These are phyloP conservation scores for Puccinia brachypodii DNA, from an alignment of 1,284 basidiomycete genomes.

Conservation along the genomic window DNA sequence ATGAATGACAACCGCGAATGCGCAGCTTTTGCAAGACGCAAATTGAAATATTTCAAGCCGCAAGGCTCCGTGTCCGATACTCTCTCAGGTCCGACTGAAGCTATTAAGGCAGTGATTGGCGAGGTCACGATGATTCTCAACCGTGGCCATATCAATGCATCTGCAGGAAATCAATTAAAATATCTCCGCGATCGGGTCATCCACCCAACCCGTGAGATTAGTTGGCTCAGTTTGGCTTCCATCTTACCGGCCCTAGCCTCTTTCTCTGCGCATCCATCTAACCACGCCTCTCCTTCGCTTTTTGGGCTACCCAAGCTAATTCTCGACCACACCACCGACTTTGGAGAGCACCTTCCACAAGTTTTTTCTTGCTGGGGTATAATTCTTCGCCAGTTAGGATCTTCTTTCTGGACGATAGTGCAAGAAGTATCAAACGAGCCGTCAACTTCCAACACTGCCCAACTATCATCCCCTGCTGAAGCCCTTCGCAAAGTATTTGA, in stretches of 20 bases:
- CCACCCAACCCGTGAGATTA: conserved; percentile 32
- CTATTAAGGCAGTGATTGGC: conserved; percentile 7
- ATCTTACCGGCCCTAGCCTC: conserved; percentile 24
- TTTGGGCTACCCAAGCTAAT: conserved; percentile 25
- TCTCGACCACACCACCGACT: conserved; percentile 37
- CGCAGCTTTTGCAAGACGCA: conserved; percentile 35
- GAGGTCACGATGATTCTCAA: conserved; percentile 24
- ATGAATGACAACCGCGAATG: conserved; percentile 24
- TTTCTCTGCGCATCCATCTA: background rate
- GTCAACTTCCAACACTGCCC: background rate
- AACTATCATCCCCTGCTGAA: background rate
- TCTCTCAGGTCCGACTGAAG: conserved; percentile 2
- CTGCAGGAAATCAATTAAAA: background rate
- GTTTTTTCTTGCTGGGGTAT: conserved; percentile 35
- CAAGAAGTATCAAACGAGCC: conserved; percentile 6
- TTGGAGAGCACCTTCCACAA: conserved; percentile 20
- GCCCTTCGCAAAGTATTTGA: conserved; percentile 15
- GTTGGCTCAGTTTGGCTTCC: conserved; percentile 40
- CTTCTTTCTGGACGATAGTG: conserved; percentile 26
- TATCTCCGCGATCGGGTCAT: conserved; percentile 7
- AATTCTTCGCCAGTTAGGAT: conserved; percentile 14
- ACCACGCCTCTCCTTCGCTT: background rate
- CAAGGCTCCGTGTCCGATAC: background rate
- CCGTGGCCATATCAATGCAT: conserved; percentile 17
- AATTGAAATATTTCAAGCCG: conserved; percentile 24